Percentiles rank a stretch among this genome's conserved stretches.
Evolutionary conservation across 495 filamentous ascomycete genomes (phyloP).

Genomic region (Neurospora sp.): DNA sequence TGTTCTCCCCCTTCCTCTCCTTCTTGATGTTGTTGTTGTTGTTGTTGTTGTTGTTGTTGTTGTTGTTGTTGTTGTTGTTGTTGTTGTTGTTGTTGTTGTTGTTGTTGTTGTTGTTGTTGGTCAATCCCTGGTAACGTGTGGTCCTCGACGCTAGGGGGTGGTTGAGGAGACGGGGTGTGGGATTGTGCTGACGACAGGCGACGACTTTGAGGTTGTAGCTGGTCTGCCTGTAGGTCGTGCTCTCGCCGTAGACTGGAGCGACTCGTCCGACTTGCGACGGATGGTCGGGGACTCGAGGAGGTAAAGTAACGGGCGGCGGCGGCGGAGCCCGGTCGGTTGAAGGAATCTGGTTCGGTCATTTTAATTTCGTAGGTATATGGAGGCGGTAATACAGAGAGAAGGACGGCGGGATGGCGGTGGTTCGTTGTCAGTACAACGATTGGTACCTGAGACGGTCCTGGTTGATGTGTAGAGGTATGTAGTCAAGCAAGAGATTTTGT

Average conservation of each 20-base stretch:
- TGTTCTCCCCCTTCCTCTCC: background rate
- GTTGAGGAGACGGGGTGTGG: constrained; percentile 7
- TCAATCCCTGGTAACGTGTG: background rate
- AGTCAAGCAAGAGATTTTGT: background rate
- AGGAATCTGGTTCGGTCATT: constrained; percentile 16
- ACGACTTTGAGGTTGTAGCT: background rate
- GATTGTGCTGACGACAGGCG: constrained; percentile 13
- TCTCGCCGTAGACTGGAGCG: constrained; percentile 21
- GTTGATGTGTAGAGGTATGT: background rate
- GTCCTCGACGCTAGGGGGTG: background rate
- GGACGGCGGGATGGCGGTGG: background rate
- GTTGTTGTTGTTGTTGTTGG: background rate
- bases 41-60: background rate
- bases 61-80: background rate
- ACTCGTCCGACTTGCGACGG: constrained; percentile 17
- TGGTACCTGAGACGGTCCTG: background rate
- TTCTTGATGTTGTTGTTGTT: constrained; percentile 2
- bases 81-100: background rate
- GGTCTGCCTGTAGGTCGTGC: constrained; percentile 12
- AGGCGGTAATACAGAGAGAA: background rate
- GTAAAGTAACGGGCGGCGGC: constrained; percentile 8
- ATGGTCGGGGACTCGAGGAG: constrained; percentile 19
- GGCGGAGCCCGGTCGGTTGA: constrained; percentile 18
- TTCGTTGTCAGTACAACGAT: background rate
- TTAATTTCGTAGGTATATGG: background rate